A percentile compares a stretch with the other conserved stretches of the same genome.
Evolutionary conservation across 306 rosid species (phyloP).

Genomic region (Begonia fuchsioides): DNA sequence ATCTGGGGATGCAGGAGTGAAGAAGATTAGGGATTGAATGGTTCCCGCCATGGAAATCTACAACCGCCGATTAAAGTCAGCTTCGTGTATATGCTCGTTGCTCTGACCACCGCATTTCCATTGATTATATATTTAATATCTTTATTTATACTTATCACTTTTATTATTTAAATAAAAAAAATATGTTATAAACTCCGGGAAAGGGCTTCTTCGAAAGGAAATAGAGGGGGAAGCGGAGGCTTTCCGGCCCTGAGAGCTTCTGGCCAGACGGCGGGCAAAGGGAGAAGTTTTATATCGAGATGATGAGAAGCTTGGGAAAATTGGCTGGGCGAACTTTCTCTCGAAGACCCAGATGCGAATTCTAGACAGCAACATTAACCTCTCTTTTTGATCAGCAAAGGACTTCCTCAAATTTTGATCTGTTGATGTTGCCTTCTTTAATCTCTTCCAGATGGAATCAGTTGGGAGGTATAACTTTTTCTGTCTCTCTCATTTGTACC

Average conservation of each 20-base stretch:
- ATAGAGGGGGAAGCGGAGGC: too few relatives aligned
- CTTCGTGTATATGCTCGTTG: too few relatives aligned
- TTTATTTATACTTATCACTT: too few relatives aligned
- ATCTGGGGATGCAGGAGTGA: background rate
- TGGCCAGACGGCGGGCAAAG: background rate
- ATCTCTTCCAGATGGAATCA: conserved; percentile 16
- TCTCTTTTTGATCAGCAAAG: conserved; percentile 9
- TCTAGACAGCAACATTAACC: conserved; percentile 13
- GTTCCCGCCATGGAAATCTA: background rate
- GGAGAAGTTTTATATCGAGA: background rate
- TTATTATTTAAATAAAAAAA: too few relatives aligned
- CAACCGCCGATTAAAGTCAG: too few relatives aligned
- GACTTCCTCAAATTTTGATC: conserved; percentile 7
- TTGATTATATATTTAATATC: too few relatives aligned
- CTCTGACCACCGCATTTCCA: too few relatives aligned
- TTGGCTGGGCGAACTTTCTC: conserved; percentile 24
- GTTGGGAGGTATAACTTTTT: conserved; percentile 19
- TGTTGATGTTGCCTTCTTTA: conserved; percentile 11
- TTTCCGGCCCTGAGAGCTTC: background rate
- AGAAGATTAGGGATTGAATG: background rate
- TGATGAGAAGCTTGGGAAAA: conserved; percentile 44
- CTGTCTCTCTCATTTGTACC: too few relatives aligned
- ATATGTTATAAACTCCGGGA: too few relatives aligned
- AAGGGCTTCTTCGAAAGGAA: too few relatives aligned
- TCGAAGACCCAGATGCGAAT: conserved; percentile 3